These are phyloP conservation scores for Vigna trinervia DNA, from an alignment of 306 rosid species.

Conservation along the genomic window DNA sequence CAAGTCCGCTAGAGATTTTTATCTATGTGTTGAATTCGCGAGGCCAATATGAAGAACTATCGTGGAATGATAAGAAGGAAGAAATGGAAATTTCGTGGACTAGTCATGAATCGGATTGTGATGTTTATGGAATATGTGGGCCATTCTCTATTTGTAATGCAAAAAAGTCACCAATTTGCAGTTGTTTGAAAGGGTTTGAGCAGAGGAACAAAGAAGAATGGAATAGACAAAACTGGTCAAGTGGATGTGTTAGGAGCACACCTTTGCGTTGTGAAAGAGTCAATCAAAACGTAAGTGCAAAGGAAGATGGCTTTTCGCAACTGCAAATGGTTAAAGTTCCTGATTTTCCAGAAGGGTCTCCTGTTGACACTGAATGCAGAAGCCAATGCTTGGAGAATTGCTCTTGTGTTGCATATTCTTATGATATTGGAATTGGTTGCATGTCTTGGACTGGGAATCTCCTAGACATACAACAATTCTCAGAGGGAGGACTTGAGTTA, in stretches of 20 bases:
- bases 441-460: constrained; percentile 40
- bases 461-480: constrained; percentile 39
- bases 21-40: neutral
- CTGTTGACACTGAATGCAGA: constrained; percentile 29
- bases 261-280: constrained; percentile 21
- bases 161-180: constrained; percentile 38
- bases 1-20: neutral
- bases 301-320: constrained; percentile 46
- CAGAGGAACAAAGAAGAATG: constrained; percentile 45
- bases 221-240: constrained; percentile 47
- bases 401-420: constrained; percentile 38
- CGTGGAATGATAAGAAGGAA: neutral
- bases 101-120: constrained; percentile 31
- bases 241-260: constrained; percentile 51
- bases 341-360: constrained; percentile 9
- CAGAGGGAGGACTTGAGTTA: constrained; percentile 36
- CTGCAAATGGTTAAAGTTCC: constrained; percentile 55
- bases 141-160: constrained; percentile 42
- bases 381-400: constrained; percentile 45
- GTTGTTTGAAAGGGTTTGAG: constrained; percentile 56
- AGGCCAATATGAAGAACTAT: neutral
- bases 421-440: constrained; percentile 34
- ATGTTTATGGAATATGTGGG: constrained; percentile 56
- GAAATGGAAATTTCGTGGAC: neutral
- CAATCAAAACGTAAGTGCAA: neutral